A percentile compares a stretch with the other conserved stretches of the same genome.
Evolutionary conservation across 305 asterid species (phyloP).

Genomic region (Rubia occidens): DNA sequence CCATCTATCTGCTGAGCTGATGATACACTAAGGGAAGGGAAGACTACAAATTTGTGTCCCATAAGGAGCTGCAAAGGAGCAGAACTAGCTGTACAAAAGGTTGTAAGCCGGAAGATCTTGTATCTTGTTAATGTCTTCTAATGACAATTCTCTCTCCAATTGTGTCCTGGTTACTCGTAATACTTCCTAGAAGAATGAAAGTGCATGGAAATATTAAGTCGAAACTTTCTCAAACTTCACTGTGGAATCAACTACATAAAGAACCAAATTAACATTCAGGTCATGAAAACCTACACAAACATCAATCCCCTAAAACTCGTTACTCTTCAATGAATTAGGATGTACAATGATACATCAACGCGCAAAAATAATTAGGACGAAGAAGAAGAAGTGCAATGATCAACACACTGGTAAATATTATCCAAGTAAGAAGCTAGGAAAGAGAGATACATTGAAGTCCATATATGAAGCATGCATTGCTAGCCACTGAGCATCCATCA

Average conservation of each 20-base stretch:
- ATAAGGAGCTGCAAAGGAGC: background rate
- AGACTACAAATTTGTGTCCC: background rate
- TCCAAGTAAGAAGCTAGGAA: conserved; percentile 5
- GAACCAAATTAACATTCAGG: background rate
- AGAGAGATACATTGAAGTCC: conserved; percentile 68
- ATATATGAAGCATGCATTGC: conserved; percentile 96
- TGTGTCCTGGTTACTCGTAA: conserved; percentile 62
- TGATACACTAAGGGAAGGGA: conserved; percentile 3
- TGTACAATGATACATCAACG: background rate
- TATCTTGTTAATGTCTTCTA: conserved; percentile 66
- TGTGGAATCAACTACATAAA: too few relatives aligned
- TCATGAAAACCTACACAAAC: too few relatives aligned
- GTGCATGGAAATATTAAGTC: background rate
- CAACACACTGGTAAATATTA: background rate
- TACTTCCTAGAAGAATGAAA: conserved; percentile 48
- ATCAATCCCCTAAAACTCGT: background rate
- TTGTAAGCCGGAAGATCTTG: conserved; percentile 79
- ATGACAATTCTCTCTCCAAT: conserved; percentile 72
- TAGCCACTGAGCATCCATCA: conserved; percentile 99
- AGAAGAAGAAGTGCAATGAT: background rate
- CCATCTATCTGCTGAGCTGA: conserved; percentile 4
- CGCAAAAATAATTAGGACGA: background rate
- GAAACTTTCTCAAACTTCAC: background rate
- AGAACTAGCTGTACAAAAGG: conserved; percentile 39
- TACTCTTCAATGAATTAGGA: background rate